Base-by-base conservation (phyloP, 805 yeast genomes). In the Limtongia smithiae region DNA sequence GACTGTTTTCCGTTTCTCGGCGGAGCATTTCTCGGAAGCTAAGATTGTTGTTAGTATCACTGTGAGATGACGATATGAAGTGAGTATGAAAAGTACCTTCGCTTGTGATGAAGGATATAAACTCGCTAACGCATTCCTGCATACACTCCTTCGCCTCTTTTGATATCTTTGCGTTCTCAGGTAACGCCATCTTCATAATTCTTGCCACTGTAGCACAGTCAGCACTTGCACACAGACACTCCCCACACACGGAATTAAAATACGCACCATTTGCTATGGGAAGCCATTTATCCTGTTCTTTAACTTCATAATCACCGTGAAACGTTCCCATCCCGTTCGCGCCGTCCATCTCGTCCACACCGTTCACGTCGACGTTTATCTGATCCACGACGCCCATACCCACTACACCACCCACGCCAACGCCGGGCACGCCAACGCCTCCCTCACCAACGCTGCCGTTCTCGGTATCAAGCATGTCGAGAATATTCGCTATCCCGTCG, bases 71-170 rank as follows among this genome's bases (percentile, higher is more conserved):
- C 15, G 8, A 17, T 9, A n/a, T 15, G 12, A 24, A 27, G 8
- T 22, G 6, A 28, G 9, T 14, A 14, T 6, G 8, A 24, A 12
- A 28, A 41, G n/a, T 37, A 58, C 61, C 61, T 65, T 81, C 85
- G 30, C 82, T 76, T 2, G 86, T 82, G 46, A 81, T 77, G 65
- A 81, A 81, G 8, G 83, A 77, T 30, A 81, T 82, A 64, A 80
- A 81, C 64, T 81, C 85, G 41, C 78, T 70, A 3, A 80, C 86
- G 61, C 85, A 81, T 61, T 82, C 86, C 65, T 82, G 87, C 68
- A 82, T 80, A 57, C 86, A 79, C 59, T 82, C 90, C 60, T 83
- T 83, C 37, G 90, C 85, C 60, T 84, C 93, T 60, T 83, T 84
- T 20, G 88, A 81, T 1, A 84, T 80, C 60, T 84, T 84, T 9